Evolutionary conservation across 495 filamentous ascomycete species (phyloP).

Genomic region (Barbatosphaeria neglecta): DNA sequence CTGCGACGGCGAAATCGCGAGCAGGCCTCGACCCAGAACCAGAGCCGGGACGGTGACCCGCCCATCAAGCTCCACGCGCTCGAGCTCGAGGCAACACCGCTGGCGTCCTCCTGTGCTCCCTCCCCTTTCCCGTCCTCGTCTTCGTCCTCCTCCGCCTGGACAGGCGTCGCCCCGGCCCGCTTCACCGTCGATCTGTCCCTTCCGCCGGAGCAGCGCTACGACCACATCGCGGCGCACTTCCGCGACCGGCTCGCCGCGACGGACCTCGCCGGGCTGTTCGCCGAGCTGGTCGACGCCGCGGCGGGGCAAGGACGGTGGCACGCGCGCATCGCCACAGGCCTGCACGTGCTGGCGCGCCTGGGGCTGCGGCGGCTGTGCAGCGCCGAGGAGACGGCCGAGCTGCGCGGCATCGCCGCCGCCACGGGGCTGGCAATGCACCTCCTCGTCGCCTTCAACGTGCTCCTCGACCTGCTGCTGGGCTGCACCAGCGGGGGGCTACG

Average conservation of each 20-base stretch:
- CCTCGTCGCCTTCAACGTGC: constrained; percentile 48
- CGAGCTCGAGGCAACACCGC: no score
- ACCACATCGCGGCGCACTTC: constrained; percentile 8
- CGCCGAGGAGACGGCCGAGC: constrained; percentile 48
- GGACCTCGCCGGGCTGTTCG: constrained; percentile 3
- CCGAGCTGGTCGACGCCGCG: constrained; percentile 17
- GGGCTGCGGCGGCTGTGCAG: constrained; percentile 38
- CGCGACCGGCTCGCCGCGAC: not conserved
- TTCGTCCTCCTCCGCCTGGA: no score
- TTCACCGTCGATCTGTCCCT: constrained; percentile 49
- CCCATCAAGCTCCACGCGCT: no score
- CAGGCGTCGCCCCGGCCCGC: constrained; percentile 2
- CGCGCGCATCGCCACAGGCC: constrained; percentile 12
- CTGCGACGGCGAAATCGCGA: no score
- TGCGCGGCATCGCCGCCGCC: constrained; percentile 42
- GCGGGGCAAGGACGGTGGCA: no score
- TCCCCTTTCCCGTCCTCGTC: no score
- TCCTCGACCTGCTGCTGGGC: constrained; percentile 54
- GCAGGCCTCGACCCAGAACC: no score
- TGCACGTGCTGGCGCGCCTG: constrained; percentile 19
- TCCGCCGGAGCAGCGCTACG: constrained; percentile 44
- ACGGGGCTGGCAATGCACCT: constrained; percentile 47
- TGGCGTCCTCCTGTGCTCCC: no score
- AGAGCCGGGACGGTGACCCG: no score
- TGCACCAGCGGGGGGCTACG: constrained; percentile 45